These are phyloP conservation scores for Marasmius sp. DNA, from an alignment of 1,284 basidiomycete genomes.

Conservation along the genomic window DNA sequence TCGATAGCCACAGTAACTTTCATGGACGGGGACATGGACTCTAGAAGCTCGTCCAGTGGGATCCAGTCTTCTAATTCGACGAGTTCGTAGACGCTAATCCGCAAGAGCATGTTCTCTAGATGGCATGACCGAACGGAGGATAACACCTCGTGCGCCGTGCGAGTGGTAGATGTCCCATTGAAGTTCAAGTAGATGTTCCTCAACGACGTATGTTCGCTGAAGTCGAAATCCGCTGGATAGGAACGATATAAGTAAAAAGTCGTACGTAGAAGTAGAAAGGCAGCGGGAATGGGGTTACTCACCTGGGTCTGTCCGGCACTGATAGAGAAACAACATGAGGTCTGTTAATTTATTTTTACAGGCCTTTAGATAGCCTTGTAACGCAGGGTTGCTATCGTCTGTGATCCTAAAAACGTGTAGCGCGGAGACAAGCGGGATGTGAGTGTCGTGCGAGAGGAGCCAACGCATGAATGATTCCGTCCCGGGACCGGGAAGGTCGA, in stretches of 20 bases:
- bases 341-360: conserved; percentile 3
- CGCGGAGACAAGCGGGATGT: neutral
- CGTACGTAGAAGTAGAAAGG: neutral
- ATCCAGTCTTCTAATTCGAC: conserved; percentile 4
- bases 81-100: conserved; percentile 3
- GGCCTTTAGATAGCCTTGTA: conserved; percentile 3
- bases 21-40: neutral
- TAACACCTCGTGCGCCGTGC: neutral
- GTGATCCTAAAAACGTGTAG: conserved; percentile 8
- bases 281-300: neutral
- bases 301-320: conserved; percentile 3
- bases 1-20: neutral
- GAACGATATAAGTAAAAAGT: neutral
- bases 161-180: conserved; percentile 2
- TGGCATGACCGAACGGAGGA: neutral
- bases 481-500: conserved; percentile 6
- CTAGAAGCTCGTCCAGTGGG: neutral
- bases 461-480: conserved; percentile 2
- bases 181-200: conserved; percentile 2
- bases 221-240: conserved; percentile 5
- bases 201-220: conserved; percentile 1
- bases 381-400: neutral
- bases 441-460: neutral
- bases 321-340: conserved; percentile 9
- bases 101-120: conserved; percentile 1